Evolutionary conservation across 2,329 filamentous ascomycete species (phyloP), one percentile per base, ranked within the genome.

Genomic region (Colletotrichum tabaci): DNA sequence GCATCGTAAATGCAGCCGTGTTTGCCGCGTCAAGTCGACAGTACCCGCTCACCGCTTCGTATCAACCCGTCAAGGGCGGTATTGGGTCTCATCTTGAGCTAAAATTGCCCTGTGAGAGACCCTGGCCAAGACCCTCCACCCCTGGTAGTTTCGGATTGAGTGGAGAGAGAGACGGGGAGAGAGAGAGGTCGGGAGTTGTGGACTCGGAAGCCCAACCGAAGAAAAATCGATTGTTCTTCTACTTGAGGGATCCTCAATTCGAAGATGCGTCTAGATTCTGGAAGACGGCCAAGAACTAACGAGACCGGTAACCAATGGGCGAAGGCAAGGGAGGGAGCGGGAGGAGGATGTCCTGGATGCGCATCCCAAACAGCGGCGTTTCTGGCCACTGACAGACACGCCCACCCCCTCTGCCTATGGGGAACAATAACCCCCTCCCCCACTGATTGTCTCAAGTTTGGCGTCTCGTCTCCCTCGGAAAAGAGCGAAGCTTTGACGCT

Each of bases 121-220:
- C 66, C 49, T 50, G 44, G 40, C 46, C 30, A 52, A 23, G 60
- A 7, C 49, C 50, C 44, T 18, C 61, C 61, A 38, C 23, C 67
- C 64, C 57, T 58, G 42, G 63, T 46, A 50, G 68, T 63, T 67
- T 71, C 68, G 58, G 26, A 62, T 71, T 71, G 30, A 63, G 50
- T 62, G 60, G 35, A 38, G 30, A 30, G 30, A 30, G 30, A 30
- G 30, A 30, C n/a, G n/a, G 26, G 3, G 26, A 4, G 30, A 30
- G 8, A 30, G 30, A 30, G 30, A 9, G 30, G 30, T 30, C 49
- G 23, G 35, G 49, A 21, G n/a, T 16, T 46, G 23, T 40, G 49
- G 16, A 50, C 13, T 64, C 26, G 58, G 58, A 38, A 40, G 18
- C 9, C n/a, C 44, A 46, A 46, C n/a, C 58, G 44, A 47, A 21